phyloP scores from a whole-genome alignment of 371 early-diverging fungal species.

The Mortierella sp. region DNA sequence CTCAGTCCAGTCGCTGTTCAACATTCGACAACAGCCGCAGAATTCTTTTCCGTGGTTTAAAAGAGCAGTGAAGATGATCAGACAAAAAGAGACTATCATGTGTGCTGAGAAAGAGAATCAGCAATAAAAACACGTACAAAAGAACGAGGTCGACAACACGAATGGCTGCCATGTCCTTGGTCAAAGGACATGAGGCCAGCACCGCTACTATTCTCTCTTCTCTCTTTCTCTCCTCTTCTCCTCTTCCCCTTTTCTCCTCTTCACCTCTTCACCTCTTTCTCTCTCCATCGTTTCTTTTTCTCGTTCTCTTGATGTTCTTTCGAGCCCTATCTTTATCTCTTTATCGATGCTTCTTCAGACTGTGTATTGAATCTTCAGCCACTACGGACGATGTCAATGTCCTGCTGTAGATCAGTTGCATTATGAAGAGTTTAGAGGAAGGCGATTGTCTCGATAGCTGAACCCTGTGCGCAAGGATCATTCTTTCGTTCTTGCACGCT shows the following conservation, averaged over 20 bases:
- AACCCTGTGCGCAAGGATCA: not conserved
- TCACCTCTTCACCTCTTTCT: not conserved
- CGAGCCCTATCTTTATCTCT: not conserved
- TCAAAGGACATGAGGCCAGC: slow-evolving; percentile 2
- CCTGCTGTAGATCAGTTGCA: slow-evolving; percentile 1
- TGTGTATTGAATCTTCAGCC: not conserved
- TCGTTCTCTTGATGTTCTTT: not conserved
- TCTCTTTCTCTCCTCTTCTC: slow-evolving; percentile 1
- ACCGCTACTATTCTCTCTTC: slow-evolving; percentile 14
- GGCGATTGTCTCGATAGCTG: not conserved
- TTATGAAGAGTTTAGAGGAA: not conserved
- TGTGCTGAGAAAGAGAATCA: not conserved
- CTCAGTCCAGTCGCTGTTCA: too few relatives aligned
- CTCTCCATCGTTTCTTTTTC: not conserved
- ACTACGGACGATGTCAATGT: too few relatives aligned
- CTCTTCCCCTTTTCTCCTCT: not conserved
- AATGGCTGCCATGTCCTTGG: not conserved
- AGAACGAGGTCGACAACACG: not conserved
- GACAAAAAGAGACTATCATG: not conserved
- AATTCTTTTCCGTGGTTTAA: too few relatives aligned
- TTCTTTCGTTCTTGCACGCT: not conserved
- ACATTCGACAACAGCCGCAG: too few relatives aligned
- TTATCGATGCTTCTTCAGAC: not conserved
- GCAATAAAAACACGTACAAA: slow-evolving; percentile 12
- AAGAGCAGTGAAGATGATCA: not conserved